Conservation (phyloP, 2,329 filamentous ascomycete species). For the Fusarium oxysporum region DNA sequence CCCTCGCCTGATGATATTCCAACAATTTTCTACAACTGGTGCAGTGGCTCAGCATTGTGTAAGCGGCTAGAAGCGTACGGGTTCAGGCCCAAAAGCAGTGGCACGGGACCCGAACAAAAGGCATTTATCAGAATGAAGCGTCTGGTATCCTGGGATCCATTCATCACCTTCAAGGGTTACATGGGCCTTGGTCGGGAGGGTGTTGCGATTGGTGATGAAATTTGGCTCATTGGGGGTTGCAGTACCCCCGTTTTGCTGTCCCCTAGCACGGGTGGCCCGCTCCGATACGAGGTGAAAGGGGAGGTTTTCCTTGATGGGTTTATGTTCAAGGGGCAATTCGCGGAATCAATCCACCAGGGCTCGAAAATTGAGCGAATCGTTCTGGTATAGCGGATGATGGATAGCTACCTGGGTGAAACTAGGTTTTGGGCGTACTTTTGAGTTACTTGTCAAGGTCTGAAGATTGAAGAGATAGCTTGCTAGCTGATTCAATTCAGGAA, state of each 20-base stretch:
- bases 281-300: neutral
- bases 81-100: neutral
- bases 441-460: neutral
- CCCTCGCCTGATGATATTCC: neutral
- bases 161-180: neutral
- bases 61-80: neutral
- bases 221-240: neutral
- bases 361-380: neutral
- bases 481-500: neutral
- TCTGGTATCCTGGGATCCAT: neutral
- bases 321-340: neutral
- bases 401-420: neutral
- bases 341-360: neutral
- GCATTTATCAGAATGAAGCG: neutral
- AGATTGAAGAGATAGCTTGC: neutral
- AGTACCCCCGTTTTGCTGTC: neutral
- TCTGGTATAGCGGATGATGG: neutral
- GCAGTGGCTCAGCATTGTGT: neutral
- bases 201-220: neutral
- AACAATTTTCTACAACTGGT: neutral
- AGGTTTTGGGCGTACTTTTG: neutral
- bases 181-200: neutral
- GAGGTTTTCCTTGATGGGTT: neutral
- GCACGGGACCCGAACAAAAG: neutral
- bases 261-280: rapidly evolving